Evolutionary conservation across 1,284 basidiomycete species (phyloP).

Genomic region (Caloboletus firmus): DNA sequence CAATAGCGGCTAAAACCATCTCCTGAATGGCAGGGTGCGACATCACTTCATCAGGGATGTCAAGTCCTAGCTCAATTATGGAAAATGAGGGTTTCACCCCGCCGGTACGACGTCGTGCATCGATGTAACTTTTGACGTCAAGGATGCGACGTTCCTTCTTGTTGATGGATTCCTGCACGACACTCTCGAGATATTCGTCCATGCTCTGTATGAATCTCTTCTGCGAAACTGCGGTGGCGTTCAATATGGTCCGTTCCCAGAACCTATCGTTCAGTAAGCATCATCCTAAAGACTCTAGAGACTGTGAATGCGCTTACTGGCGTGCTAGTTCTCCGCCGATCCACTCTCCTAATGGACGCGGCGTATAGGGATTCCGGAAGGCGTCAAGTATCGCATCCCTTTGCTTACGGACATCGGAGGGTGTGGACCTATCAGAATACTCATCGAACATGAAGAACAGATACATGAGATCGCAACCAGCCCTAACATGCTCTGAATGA

Average conservation of each 20-base stretch:
- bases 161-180: conserved; percentile 40
- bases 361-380: conserved; percentile 22
- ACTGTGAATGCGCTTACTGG: conserved; percentile 11
- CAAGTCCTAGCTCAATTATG: conserved; percentile 12
- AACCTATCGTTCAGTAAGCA: conserved; percentile 6
- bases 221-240: conserved; percentile 3
- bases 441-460: conserved; percentile 45
- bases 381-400: conserved; percentile 41
- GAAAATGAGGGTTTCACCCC: conserved; percentile 12
- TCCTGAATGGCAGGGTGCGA: conserved; percentile 17
- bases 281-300: neutral
- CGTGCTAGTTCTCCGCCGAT: conserved; percentile 20
- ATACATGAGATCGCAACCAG: conserved; percentile 45
- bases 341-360: conserved; percentile 23
- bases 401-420: conserved; percentile 27
- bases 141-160: conserved; percentile 32
- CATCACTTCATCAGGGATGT: conserved; percentile 27
- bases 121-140: conserved; percentile 37
- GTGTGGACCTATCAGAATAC: conserved; percentile 45
- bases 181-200: conserved; percentile 35
- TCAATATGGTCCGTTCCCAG: conserved; percentile 12
- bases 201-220: no score
- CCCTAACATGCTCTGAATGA: conserved; percentile 13
- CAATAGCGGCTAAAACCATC: conserved; percentile 10
- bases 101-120: conserved; percentile 12